Evolutionary conservation across 352 stramenopile genomes (phyloP), one percentile per base, ranked within the genome.

Genomic region (Pythium sukuiense): DNA sequence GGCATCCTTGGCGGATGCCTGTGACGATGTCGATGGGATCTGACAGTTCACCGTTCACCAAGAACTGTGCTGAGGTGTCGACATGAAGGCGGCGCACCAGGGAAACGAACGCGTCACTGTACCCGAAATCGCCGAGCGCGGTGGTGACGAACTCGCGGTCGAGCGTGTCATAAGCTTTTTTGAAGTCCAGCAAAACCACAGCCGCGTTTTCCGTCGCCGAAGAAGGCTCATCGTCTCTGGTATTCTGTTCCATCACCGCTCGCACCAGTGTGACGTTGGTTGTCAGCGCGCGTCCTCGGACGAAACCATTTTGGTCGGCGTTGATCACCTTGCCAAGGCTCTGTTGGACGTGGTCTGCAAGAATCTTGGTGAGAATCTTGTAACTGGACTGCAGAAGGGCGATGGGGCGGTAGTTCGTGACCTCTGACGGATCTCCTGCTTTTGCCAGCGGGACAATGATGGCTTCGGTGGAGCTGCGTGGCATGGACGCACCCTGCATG

Each of bases 351-450:
- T 63, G 43, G 0, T 4, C 5, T 0, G 63, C 67, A 0, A 78
- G 11, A 0, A 78, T 14, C 30, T 57, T 54, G 6, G 68, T 61
- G 12, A 74, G 30, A 18, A 79, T 61, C 37, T 79, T 79, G 68
- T 76, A 79, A 27, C 54, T 59, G 5, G 68, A 64, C 6, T 63
- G 54, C 6, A 79, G 61, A 0, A 79, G 45, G 14, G 63, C 50
- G 14, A 73, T 76, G 1, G 72, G 68, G 0, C 72, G 3, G 35
- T 76, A 76, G 30, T 76, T 57, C 24, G 71, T 65, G 1, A 57
- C 27, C 13, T 71, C 55, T 1, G 37, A 27, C 0, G 63, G 63
- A 32, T 75, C 59, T 1, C 68, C 71, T 0, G 49, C 54, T 32
- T 78, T 78, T 1, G 62, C 59, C 1, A 78, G 32, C 8, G 67